Percentiles rank a stretch among this genome's conserved stretches.
Evolutionary conservation across 1,284 basidiomycete species (phyloP).

Genomic region (Rhodotorula mucilaginosa): DNA sequence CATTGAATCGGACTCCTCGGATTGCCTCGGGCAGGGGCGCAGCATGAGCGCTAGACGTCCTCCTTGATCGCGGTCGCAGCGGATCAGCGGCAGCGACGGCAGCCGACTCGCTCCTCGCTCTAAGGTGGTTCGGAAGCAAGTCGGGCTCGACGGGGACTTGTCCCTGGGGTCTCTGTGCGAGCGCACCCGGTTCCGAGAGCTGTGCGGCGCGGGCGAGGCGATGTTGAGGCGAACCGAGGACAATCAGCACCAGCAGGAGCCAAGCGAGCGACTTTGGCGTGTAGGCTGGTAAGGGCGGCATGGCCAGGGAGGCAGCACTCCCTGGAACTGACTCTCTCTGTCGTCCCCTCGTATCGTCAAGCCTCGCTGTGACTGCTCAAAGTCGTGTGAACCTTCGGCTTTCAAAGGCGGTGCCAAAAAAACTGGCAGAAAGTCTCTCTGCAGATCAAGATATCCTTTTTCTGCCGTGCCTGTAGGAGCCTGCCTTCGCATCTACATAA

Average conservation of each 20-base stretch:
- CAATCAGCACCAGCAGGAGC: slow-evolving; percentile 1
- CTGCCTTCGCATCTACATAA: too few relatives aligned
- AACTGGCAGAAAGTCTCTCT: too few relatives aligned
- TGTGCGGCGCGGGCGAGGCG: background rate
- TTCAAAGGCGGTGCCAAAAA: too few relatives aligned
- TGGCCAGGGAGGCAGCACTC: background rate
- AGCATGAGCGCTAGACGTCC: background rate
- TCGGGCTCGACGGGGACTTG: background rate
- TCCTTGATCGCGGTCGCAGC: background rate
- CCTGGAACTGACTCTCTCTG: background rate
- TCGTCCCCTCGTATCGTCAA: background rate
- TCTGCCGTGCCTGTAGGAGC: too few relatives aligned
- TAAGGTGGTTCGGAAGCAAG: slow-evolving; percentile 13
- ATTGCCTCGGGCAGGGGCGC: slow-evolving; percentile 22
- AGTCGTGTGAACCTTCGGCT: too few relatives aligned
- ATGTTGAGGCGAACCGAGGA: background rate
- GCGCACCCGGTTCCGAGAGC: slow-evolving; percentile 7
- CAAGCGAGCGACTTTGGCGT: background rate
- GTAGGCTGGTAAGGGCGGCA: background rate
- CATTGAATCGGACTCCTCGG: slow-evolving; percentile 29
- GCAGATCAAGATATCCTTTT: too few relatives aligned
- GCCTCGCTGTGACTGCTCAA: too few relatives aligned
- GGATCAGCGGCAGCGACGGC: background rate
- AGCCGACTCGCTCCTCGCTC: background rate
- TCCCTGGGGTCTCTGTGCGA: slow-evolving; percentile 6